These are phyloP conservation scores for Hypoxylon lienhwacheense DNA, from an alignment of 495 filamentous ascomycete species.

Conservation along the genomic window DNA sequence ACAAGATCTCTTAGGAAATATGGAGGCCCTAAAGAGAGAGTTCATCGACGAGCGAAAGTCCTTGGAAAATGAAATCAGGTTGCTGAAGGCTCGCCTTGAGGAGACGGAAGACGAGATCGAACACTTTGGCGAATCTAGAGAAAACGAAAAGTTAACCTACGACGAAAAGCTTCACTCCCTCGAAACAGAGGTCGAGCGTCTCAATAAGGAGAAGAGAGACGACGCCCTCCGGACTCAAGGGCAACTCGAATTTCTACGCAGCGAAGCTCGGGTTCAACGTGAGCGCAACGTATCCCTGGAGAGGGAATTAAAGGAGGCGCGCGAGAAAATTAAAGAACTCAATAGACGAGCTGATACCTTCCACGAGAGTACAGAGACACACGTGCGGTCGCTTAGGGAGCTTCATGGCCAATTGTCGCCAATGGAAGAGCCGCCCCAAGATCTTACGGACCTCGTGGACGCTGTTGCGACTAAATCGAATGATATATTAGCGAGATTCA, in stretches of 20 bases:
- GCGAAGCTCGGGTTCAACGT: conserved; percentile 57
- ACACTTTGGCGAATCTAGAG: conserved; percentile 74
- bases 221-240: conserved; percentile 59
- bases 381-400: conserved; percentile 61
- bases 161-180: conserved; percentile 71
- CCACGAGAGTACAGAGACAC: conserved; percentile 50
- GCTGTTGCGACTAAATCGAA: conserved; percentile 63
- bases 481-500: conserved; percentile 52
- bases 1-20: conserved; percentile 89
- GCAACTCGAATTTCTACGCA: conserved; percentile 57
- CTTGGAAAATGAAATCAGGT: conserved; percentile 75
- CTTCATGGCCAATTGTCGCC: conserved; percentile 65
- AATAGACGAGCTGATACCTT: conserved; percentile 54
- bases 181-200: conserved; percentile 66
- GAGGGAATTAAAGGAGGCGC: conserved; percentile 53
- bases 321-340: conserved; percentile 54
- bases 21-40: conserved; percentile 87
- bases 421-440: conserved; percentile 56
- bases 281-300: conserved; percentile 58
- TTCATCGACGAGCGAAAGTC: conserved; percentile 81
- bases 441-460: conserved; percentile 61
- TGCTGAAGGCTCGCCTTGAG: conserved; percentile 73
- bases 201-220: conserved; percentile 58
- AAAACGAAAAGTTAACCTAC: conserved; percentile 69
- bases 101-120: conserved; percentile 90